A percentile compares a stretch with the other conserved stretches of the same genome.
Conservation (phyloP, 352 stramenopile species). For the Globisporangium spinosum region DNA sequence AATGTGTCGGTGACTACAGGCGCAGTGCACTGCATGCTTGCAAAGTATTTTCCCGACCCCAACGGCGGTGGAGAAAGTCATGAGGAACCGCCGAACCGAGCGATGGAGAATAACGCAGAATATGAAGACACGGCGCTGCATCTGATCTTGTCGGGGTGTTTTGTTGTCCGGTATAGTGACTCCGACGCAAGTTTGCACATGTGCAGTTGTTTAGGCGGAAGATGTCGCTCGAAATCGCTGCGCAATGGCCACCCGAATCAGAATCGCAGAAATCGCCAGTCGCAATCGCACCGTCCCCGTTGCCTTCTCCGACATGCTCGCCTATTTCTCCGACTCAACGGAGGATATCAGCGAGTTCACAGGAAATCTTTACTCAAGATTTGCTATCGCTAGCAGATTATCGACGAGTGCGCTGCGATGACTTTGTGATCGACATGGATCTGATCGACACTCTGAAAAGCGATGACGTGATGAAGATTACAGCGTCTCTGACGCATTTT, state of each 20-base stretch:
- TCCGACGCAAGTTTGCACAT: slow-evolving; percentile 38
- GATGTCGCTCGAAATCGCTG: slow-evolving; percentile 60
- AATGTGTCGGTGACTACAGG: slow-evolving; percentile 65
- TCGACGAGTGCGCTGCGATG: slow-evolving; percentile 59
- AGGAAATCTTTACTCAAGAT: not conserved
- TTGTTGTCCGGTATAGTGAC: slow-evolving; percentile 51
- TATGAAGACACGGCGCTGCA: slow-evolving; percentile 27
- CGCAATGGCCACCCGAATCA: slow-evolving; percentile 48
- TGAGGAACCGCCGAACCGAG: not conserved
- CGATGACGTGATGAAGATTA: slow-evolving; percentile 46
- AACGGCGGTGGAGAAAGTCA: not conserved
- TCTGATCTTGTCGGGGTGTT: slow-evolving; percentile 55
- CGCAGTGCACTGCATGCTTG: slow-evolving; percentile 51
- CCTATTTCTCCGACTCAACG: not conserved
- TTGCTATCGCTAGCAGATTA: slow-evolving; percentile 26
- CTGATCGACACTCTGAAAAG: slow-evolving; percentile 42
- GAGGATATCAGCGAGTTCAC: not conserved
- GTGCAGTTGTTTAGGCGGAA: slow-evolving; percentile 65
- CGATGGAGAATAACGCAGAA: not conserved
- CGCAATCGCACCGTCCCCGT: slow-evolving; percentile 19
- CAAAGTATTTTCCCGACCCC: slow-evolving; percentile 32
- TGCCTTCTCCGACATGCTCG: slow-evolving; percentile 22
- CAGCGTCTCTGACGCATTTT: slow-evolving; percentile 61
- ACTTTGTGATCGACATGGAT: slow-evolving; percentile 71
- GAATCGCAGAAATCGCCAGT: slow-evolving; percentile 10